Evolutionary conservation across 2,329 filamentous ascomycete genomes (phyloP).

Genomic region (Beauveria scarabaeidicola): DNA sequence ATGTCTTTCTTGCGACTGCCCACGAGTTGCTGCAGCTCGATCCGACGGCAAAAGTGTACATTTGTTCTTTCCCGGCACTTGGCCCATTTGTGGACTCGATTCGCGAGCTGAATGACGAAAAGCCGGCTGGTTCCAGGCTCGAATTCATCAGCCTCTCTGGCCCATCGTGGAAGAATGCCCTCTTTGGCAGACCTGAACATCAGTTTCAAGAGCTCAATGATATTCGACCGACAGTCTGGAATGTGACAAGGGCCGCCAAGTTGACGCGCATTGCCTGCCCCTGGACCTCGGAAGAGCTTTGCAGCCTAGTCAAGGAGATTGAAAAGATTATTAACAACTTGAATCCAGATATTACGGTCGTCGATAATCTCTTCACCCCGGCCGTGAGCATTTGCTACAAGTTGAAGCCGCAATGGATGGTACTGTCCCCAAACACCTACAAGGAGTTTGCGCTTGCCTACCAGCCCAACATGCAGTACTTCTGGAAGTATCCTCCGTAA

Average conservation of each 20-base stretch:
- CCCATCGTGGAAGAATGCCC: not conserved
- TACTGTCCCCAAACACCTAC: conserved; percentile 11
- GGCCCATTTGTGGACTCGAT: not conserved
- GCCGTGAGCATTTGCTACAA: conserved; percentile 10
- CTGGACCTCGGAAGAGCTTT: conserved; percentile 6
- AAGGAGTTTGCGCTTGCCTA: conserved; percentile 5
- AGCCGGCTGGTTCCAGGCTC: not conserved
- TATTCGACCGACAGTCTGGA: conserved; percentile 7
- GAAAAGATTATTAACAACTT: conserved; percentile 4
- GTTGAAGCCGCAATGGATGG: conserved; percentile 8
- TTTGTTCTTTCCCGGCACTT: conserved; percentile 9
- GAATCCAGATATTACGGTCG: conserved; percentile 7
- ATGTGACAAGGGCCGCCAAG: not conserved
- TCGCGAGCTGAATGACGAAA: not conserved
- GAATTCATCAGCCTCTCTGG: conserved; percentile 7
- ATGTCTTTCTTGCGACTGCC: conserved; percentile 17
- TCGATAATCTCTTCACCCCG: conserved; percentile 12
- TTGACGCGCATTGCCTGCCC: conserved; percentile 9
- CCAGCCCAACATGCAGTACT: conserved; percentile 1
- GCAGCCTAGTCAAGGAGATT: conserved; percentile 1
- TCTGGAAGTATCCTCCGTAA: conserved; percentile 11
- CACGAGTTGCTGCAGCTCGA: conserved; percentile 13
- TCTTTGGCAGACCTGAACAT: conserved; percentile 2
- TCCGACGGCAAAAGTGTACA: conserved; percentile 11
- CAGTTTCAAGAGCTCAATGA: not conserved